Base-by-base conservation (phyloP, 2,329 filamentous ascomycete genomes). In the Ophiostoma sp. region DNA sequence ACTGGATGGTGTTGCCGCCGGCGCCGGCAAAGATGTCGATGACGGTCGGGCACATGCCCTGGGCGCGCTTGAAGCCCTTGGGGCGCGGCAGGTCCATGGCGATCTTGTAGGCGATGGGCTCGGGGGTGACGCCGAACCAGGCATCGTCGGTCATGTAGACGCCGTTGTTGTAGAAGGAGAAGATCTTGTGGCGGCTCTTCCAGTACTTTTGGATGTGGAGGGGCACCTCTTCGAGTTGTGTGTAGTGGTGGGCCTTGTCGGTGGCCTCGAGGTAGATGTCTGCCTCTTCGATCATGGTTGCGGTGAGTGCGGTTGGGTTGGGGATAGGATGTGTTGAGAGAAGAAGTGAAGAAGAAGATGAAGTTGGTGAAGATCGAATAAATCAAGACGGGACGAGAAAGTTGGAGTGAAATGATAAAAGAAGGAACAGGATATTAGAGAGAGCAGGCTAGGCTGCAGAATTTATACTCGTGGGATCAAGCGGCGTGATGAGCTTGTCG, bases 111-210 rank as follows among this genome's bases (percentile, higher is more conserved):
- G 95, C 95, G 36, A 99, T 87, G 4, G 92, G 91, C 79, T 99
- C 94, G 17, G 95, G 94, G 0, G 96, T 99, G 8, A 98, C 94
- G 70, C 94, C 95, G 78, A 95, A 99, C 95, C 95, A 99, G 69
- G 93, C 91, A 80, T 94, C 90, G 78, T 96, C 89, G 0, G 96
- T 99, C 84, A 99, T 88, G 83, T 89, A 90, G 74, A 99, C 86
- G 70, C 93, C 94, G 71, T 94, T 86, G 77, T 97, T 90, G 77
- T 97, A 99, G 75, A 85, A 86, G 20, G 90, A 89, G 80, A 96
- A 99, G 74, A 99, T 91, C 68, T 89, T 90, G 78, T 95, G 89
- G 72, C 95, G 87, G 77, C 98, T 94, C 20, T 90, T 85, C 87
- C 92, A 99, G 80, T 99, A 99, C 92, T 97, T 97, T 78, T 92